phyloP scores from a whole-genome alignment of 2,329 filamentous ascomycete genomes.

The Trichocomaceae sp. region DNA sequence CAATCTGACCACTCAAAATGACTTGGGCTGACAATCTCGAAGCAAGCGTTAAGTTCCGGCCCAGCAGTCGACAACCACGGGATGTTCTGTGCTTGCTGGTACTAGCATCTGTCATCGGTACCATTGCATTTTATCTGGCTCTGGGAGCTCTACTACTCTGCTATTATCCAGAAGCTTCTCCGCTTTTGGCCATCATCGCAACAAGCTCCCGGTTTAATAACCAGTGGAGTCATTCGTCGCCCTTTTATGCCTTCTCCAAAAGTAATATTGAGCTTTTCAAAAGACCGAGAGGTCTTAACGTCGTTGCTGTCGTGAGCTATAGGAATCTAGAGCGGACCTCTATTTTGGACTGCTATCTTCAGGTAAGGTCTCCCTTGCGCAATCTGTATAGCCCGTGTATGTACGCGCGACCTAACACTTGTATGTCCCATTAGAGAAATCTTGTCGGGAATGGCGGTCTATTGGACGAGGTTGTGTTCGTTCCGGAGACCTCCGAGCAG shows the following conservation, averaged over 20 bases:
- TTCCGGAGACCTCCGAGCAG: conserved; percentile 33
- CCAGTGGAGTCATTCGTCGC: conserved; percentile 17
- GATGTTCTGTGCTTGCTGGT: not conserved
- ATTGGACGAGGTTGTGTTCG: conserved; percentile 39
- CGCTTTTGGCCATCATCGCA: not conserved
- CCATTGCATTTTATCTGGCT: not conserved
- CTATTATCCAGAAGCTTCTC: conserved; percentile 1
- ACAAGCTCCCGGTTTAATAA: conserved; percentile 14
- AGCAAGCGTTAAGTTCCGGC: not conserved
- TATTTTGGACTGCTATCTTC: conserved; percentile 39
- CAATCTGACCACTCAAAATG: not conserved
- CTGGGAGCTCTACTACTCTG: conserved; percentile 2
- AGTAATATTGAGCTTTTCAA: conserved; percentile 20
- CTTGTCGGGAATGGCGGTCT: conserved; percentile 35
- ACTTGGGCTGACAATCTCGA: not conserved
- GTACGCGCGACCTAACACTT: not conserved
- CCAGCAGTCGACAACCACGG: not conserved
- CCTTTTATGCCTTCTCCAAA: conserved; percentile 28
- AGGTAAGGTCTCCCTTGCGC: conserved; percentile 19
- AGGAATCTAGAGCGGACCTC: conserved; percentile 27
- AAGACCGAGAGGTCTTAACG: conserved; percentile 31
- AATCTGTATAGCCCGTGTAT: not conserved
- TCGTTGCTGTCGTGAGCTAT: conserved; percentile 37
- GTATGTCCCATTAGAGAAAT: conserved; percentile 25
- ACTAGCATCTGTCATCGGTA: conserved; percentile 1